Evolutionary conservation across 305 asterid genomes (phyloP).

Genomic region (Fraxinus floribunda): DNA sequence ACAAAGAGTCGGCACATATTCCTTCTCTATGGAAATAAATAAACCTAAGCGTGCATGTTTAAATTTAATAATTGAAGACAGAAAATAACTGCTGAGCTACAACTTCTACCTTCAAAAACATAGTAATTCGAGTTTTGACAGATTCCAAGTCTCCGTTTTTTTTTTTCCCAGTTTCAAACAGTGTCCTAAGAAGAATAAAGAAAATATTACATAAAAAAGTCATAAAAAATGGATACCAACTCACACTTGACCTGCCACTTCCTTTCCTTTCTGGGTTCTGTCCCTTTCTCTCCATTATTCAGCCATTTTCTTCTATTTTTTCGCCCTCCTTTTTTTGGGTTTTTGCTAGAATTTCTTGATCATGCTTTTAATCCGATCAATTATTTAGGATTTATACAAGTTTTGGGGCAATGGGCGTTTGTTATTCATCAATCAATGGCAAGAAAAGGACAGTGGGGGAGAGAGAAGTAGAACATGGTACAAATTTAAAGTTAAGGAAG

Average conservation of each 20-base stretch:
- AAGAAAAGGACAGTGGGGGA: slow-evolving; percentile 50
- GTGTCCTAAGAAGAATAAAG: neutral
- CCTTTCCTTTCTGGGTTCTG: slow-evolving; percentile 32
- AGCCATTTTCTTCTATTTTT: slow-evolving; percentile 18
- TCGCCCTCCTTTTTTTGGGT: slow-evolving; percentile 18
- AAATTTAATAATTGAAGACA: neutral
- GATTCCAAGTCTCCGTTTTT: neutral
- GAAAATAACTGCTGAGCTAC: neutral
- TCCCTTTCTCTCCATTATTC: slow-evolving; percentile 24
- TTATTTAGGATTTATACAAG: neutral
- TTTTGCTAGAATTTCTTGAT: slow-evolving; percentile 7
- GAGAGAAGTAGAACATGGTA: slow-evolving; percentile 23
- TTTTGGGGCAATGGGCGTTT: slow-evolving; percentile 66
- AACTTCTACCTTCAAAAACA: neutral
- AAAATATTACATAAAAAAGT: neutral
- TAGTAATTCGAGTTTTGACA: neutral
- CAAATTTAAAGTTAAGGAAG: slow-evolving; percentile 52
- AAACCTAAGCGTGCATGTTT: neutral
- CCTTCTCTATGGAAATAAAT: neutral
- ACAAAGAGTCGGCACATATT: neutral
- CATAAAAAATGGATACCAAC: slow-evolving; percentile 52
- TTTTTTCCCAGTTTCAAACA: neutral
- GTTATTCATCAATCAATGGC: slow-evolving; percentile 60
- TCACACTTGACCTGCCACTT: slow-evolving; percentile 60
- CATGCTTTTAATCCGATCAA: slow-evolving; percentile 2